Conservation (phyloP, 2,329 filamentous ascomycete species). For the Colletotrichum sublineola region DNA sequence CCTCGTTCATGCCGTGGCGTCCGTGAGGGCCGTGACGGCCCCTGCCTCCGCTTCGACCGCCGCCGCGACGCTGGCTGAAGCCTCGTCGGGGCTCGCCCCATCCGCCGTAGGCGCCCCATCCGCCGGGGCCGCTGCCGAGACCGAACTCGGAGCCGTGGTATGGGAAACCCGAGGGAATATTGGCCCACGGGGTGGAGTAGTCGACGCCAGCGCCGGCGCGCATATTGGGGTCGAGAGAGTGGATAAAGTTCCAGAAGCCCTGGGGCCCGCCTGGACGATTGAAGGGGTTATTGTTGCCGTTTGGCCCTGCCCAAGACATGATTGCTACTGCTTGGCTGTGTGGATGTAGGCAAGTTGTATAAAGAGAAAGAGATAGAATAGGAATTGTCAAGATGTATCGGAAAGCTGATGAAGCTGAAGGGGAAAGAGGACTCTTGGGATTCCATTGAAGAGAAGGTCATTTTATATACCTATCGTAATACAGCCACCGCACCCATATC, state of each 20-base stretch:
- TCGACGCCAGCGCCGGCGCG: slow-evolving; percentile 55
- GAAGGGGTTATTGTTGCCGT: slow-evolving; percentile 36
- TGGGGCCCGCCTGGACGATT: slow-evolving; percentile 26
- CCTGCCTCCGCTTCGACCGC: slow-evolving; percentile 28
- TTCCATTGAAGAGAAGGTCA: neutral
- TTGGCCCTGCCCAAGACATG: slow-evolving; percentile 42
- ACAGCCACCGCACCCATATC: neutral
- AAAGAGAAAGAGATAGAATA: neutral
- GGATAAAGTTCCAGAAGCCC: slow-evolving; percentile 50
- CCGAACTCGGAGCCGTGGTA: slow-evolving; percentile 46
- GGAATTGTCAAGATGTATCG: neutral
- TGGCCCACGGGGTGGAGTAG: slow-evolving; percentile 47
- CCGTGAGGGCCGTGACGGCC: slow-evolving; percentile 37
- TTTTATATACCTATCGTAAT: slow-evolving; percentile 23
- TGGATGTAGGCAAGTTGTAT: neutral
- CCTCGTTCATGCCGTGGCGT: slow-evolving; percentile 42
- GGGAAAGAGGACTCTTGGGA: neutral
- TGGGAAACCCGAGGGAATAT: slow-evolving; percentile 52
- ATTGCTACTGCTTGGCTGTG: slow-evolving; percentile 17
- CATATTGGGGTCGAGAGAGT: slow-evolving; percentile 50
- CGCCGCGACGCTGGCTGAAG: slow-evolving; percentile 24
- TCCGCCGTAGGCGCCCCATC: slow-evolving; percentile 33
- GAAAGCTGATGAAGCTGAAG: slow-evolving; percentile 34
- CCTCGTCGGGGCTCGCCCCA: slow-evolving; percentile 32
- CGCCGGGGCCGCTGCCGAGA: slow-evolving; percentile 33